These are phyloP conservation scores for Withania somnifera DNA, from an alignment of 305 asterid genomes.

Conservation along the genomic window DNA sequence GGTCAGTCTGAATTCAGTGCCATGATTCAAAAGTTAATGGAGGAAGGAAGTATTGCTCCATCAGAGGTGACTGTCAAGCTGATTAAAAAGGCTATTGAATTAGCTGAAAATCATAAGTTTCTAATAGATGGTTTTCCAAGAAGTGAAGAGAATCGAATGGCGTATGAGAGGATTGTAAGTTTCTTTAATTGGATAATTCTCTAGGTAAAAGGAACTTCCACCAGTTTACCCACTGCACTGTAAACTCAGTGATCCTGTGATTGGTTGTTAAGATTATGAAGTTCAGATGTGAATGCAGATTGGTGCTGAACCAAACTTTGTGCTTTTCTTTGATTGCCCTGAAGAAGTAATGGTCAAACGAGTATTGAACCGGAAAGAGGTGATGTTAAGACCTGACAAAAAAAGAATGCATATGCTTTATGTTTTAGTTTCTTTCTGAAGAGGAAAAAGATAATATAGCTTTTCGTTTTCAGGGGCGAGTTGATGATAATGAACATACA, in stretches of 20 bases:
- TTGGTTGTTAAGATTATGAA: conserved; percentile 1
- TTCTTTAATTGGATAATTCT: conserved; percentile 5
- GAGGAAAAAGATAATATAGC: conserved; percentile 3
- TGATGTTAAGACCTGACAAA: conserved; percentile 9
- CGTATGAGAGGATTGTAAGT: conserved; percentile 77
- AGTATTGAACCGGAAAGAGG: conserved; percentile 80
- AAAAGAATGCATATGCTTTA: not conserved
- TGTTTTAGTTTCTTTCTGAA: not conserved
- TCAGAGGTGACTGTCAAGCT: conserved; percentile 86
- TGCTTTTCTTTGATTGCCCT: conserved; percentile 88
- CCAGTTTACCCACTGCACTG: not conserved
- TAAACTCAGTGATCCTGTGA: not conserved
- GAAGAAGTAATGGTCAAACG: conserved; percentile 87
- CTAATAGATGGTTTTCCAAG: conserved; percentile 98
- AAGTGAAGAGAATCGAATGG: conserved; percentile 79
- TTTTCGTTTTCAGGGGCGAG: conserved; percentile 53
- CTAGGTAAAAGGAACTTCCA: not conserved
- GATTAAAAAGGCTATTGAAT: conserved; percentile 57
- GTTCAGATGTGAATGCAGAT: conserved; percentile 33
- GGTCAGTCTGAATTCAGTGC: conserved; percentile 39
- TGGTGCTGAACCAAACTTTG: conserved; percentile 74
- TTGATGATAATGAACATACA: conserved; percentile 83
- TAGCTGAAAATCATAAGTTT: conserved; percentile 42
- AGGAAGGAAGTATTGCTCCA: conserved; percentile 85
- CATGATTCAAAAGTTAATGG: conserved; percentile 66